These are phyloP conservation scores for Fagopyrum esculentum DNA, from an alignment of 148 eudicot genomes.

Conservation along the genomic window DNA sequence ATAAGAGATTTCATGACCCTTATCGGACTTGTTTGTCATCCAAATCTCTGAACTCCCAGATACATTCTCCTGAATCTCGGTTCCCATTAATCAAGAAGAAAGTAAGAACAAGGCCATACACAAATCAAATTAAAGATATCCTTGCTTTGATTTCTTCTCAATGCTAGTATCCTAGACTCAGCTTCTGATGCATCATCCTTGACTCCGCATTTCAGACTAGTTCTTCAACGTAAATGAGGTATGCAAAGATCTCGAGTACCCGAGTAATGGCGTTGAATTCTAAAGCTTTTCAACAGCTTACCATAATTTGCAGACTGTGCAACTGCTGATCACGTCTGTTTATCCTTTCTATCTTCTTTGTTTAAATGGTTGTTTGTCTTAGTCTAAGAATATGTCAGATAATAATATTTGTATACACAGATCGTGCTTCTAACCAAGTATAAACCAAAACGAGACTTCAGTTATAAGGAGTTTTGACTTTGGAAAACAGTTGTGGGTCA, in stretches of 20 bases:
- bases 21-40: constrained; percentile 49
- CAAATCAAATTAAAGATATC: not conserved
- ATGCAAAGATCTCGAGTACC: not conserved
- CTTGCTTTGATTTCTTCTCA: constrained; percentile 1
- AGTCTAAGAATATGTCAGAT: constrained; percentile 6
- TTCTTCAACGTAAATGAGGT: not conserved
- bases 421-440: constrained; percentile 6
- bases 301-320: not conserved
- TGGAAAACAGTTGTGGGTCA: constrained; percentile 8
- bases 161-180: not conserved
- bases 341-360: not conserved
- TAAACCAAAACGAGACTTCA: not conserved
- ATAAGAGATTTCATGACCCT: constrained; percentile 21
- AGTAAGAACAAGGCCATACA: not conserved
- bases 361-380: constrained; percentile 6
- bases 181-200: not conserved
- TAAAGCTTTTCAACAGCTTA: not conserved
- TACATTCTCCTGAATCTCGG: constrained; percentile 21
- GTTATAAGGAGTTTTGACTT: not conserved
- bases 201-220: not conserved
- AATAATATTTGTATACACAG: not conserved
- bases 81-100: not conserved
- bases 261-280: not conserved
- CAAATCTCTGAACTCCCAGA: constrained; percentile 33
- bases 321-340: constrained; percentile 2